Evolutionary conservation across 208 protist species (phyloP).

Genomic region (Trypanosoma vivax): DNA sequence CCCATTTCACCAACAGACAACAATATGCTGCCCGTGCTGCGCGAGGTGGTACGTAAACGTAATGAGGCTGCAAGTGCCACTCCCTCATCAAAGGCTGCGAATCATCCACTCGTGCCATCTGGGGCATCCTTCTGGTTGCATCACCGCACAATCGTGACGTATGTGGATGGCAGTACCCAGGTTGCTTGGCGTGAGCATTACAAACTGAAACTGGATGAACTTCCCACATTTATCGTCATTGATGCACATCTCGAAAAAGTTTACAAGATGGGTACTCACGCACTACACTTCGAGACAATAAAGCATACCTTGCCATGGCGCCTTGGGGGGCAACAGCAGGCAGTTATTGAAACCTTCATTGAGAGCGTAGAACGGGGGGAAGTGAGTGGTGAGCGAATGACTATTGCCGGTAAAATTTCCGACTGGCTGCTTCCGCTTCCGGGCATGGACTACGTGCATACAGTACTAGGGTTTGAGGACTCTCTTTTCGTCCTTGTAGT

Average conservation of each 20-base stretch:
- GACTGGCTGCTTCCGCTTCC: slow-evolving; percentile 53
- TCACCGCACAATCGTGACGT: slow-evolving; percentile 45
- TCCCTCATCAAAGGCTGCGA: slow-evolving; percentile 5
- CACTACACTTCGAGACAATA: slow-evolving; percentile 55
- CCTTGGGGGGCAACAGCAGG: slow-evolving; percentile 49
- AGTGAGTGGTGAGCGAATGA: slow-evolving; percentile 54
- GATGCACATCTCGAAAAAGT: slow-evolving; percentile 65
- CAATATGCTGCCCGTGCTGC: slow-evolving; percentile 61
- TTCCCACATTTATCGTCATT: slow-evolving; percentile 74
- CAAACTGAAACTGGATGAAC: slow-evolving; percentile 36
- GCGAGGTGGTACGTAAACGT: slow-evolving; percentile 44
- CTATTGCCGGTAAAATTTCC: slow-evolving; percentile 37
- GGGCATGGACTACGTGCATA: slow-evolving; percentile 48
- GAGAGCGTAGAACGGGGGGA: slow-evolving; percentile 40
- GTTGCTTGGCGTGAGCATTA: slow-evolving; percentile 56
- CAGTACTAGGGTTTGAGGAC: slow-evolving; percentile 60
- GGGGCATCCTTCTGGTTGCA: slow-evolving; percentile 5
- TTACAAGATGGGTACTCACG: slow-evolving; percentile 50
- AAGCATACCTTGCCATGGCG: slow-evolving; percentile 59
- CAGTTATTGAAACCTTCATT: slow-evolving; percentile 47
- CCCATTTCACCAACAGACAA: slow-evolving; percentile 30
- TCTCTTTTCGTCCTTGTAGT: slow-evolving; percentile 53
- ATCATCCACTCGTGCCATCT: slow-evolving; percentile 1
- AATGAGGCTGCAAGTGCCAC: slow-evolving; percentile 25
- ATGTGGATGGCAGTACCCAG: slow-evolving; percentile 42